phyloP scores from a whole-genome alignment of 805 yeast species.

The Yamadazyma phyllophila region DNA sequence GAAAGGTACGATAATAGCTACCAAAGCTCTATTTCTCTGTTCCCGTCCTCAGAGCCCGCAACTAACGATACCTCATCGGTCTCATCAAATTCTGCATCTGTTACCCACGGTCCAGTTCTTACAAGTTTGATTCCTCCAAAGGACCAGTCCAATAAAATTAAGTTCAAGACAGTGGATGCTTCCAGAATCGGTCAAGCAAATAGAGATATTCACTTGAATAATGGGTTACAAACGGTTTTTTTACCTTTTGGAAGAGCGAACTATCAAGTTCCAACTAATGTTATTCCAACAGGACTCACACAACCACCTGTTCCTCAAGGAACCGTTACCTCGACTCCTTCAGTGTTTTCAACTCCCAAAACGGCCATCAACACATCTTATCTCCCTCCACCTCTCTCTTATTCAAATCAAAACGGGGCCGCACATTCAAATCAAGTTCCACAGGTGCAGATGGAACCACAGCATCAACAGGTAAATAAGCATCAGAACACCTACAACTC shows the following conservation, averaged over 20 bases:
- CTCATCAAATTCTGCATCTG: not conserved
- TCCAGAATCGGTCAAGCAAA: not conserved
- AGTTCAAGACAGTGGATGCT: conserved; percentile 7
- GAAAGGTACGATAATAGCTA: not conserved
- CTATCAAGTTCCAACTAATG: not conserved
- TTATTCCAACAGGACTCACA: not conserved
- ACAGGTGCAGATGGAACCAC: not conserved
- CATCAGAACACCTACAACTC: not conserved
- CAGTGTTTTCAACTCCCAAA: not conserved
- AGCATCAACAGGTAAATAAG: not conserved
- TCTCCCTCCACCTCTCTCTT: conserved; percentile 8
- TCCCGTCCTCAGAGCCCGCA: not conserved
- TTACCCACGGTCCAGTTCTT: not conserved
- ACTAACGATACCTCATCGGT: not conserved
- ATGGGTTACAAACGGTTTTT: conserved; percentile 10
- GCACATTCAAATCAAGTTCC: not conserved
- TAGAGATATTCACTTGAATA: conserved; percentile 4
- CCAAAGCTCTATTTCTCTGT: not conserved
- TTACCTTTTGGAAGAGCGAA: conserved; percentile 7
- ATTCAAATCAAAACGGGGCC: not conserved
- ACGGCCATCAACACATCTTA: conserved; percentile 3
- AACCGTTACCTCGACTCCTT: not conserved
- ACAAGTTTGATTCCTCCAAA: conserved; percentile 2
- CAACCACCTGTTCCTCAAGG: not conserved
- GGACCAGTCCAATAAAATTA: not conserved